Base-by-base conservation (phyloP, 345 rosid species). In the Garcia nutans region DNA sequence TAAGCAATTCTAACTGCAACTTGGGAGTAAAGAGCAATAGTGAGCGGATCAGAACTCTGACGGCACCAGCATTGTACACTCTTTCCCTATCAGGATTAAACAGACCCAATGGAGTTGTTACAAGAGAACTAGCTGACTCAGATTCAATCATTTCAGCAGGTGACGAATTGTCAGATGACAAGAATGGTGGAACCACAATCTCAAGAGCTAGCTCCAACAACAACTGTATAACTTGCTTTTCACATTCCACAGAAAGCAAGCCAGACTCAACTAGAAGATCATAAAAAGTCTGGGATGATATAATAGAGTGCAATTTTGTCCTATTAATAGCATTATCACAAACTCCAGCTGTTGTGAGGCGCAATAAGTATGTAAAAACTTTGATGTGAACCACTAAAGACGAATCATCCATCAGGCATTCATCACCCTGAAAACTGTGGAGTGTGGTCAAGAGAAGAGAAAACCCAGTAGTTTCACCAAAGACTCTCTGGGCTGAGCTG, bases 381-480 rank as follows among this genome's bases (percentile, higher is more conserved):
- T 93, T 96, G 68, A 88, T 83, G 75, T 74, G 81, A 85, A 85
- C 86, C 71, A 42, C 75, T 73, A 85, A 82, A 79, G 84, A 82
- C 78, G 90, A 84, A 75, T 90, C 92, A 78, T 86, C 89, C 70
- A 82, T 77, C 57, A 76, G 80, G 67, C 85, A 94, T 66, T 79
- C 89, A 65, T 89, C 92, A 79, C 85, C 93, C 80, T 89, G 97
- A 79, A 96, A 91, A 81, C 96, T 88, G 64, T 96, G 97, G 64
- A 96, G 98, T 70, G 88, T 88, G 62, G 98, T 96, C 81, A 93
- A 79, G 78, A 96, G 88, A 85, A 96, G 97, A 80, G 99, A 96
- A 85, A 96, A 93, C 31, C 99, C 99, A 69, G 97, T 92, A 74
- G 96, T 89, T 88, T 96, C 99, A 79, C 98, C 99, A 75, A 96